Base-by-base conservation (phyloP, 2,329 filamentous ascomycete genomes). In the Neurospora sp. region DNA sequence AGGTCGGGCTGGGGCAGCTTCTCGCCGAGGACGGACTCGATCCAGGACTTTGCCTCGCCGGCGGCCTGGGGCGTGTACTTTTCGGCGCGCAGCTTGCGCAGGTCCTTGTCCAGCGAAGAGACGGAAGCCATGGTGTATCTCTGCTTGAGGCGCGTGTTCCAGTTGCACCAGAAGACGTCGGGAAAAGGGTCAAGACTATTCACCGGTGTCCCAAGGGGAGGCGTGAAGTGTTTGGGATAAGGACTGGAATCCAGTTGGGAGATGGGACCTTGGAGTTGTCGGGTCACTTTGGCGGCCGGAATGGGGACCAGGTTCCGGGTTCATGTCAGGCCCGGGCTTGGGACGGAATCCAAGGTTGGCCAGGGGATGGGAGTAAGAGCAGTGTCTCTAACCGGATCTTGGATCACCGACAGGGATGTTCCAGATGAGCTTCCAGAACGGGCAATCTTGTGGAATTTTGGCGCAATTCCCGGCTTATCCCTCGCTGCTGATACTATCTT, bases 41-140 rank as follows among this genome's bases (percentile, higher is more conserved):
- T 94, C 93, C 96, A 99, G 73, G 84, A 80, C 66, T 90, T 89
- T 23, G 89, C 91, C 82, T 98, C 94, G 75, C 93, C 93, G 68
- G 93, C 94, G 52, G 94, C 94, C 76, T 91, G 89, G 28, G 93
- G 93, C 1, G 95, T 98, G 82, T 97, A 98, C 82, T 95, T 92
- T 72, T 94, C 92, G 77, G 97, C 85, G 81, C 96, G 94, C 86
- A 98, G 81, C 80, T 90, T 93, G 85, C 93, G 92, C 89, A 99
- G 86, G 84, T 99, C 96, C 81, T 95, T 95, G 82, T 98, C 96
- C 72, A 99, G 85, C 73, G 93, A 97, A 73, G 93, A 88, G 39
- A 98, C 95, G 46, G 95, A 97, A 76, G 95, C 94, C 95, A 98
- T 98, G 73, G 68, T 68, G 68, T 39, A 62, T 62, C 52, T 17